phyloP scores from a whole-genome alignment of 805 yeast genomes.

The Candida tammaniensis region DNA sequence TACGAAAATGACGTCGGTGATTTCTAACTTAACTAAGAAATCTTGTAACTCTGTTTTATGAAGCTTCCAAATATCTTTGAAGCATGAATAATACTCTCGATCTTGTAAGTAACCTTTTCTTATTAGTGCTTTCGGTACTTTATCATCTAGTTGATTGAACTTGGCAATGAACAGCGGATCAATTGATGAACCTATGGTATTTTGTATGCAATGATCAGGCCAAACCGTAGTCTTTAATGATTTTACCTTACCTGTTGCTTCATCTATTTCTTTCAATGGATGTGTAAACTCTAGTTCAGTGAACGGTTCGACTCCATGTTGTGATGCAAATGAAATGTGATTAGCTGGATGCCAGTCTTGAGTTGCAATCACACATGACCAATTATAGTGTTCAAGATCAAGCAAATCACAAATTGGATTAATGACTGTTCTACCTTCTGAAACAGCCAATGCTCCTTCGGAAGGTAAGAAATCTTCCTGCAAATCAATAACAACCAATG shows the following conservation, averaged over 20 bases:
- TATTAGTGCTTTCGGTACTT: slow-evolving; percentile 39
- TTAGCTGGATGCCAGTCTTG: slow-evolving; percentile 85
- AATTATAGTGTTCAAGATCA: slow-evolving; percentile 35
- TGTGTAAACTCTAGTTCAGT: slow-evolving; percentile 45
- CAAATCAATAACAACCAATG: slow-evolving; percentile 73
- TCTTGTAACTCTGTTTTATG: slow-evolving; percentile 65
- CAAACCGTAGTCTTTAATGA: slow-evolving; percentile 54
- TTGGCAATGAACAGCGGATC: slow-evolving; percentile 46
- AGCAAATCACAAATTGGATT: slow-evolving; percentile 49
- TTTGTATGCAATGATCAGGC: slow-evolving; percentile 91
- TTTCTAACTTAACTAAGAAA: slow-evolving; percentile 42
- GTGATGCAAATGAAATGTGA: slow-evolving; percentile 81
- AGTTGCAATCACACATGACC: slow-evolving; percentile 69
- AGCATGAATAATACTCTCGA: slow-evolving; percentile 86
- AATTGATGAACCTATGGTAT: slow-evolving; percentile 61
- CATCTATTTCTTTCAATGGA: slow-evolving; percentile 40
- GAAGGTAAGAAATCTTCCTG: slow-evolving; percentile 88
- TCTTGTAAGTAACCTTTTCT: slow-evolving; percentile 70
- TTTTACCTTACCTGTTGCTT: slow-evolving; percentile 19
- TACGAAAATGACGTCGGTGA: slow-evolving; percentile 65
- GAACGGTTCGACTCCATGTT: slow-evolving; percentile 54
- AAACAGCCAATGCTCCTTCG: slow-evolving; percentile 72
- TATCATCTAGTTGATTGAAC: slow-evolving; percentile 30
- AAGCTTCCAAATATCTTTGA: slow-evolving; percentile 72
- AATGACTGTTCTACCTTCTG: slow-evolving; percentile 58